phyloP scores from a whole-genome alignment of 1,139 yeast species.

The Suhomyces bribrorum region DNA sequence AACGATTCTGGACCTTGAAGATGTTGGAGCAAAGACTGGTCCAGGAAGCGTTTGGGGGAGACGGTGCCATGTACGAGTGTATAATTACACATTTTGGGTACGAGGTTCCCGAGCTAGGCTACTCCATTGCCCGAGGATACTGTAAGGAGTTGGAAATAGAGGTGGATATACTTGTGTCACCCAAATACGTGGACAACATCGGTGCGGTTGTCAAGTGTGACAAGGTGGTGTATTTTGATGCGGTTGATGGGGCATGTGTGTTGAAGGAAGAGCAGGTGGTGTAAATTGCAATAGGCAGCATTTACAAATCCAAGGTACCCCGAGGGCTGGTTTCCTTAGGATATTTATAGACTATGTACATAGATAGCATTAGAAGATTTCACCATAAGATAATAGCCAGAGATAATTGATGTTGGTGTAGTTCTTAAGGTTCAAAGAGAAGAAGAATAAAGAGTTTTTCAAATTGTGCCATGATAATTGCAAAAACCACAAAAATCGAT shows the following conservation, averaged over 20 bases:
- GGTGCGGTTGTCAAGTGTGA: constrained; percentile 49
- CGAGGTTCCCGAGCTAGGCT: constrained; percentile 11
- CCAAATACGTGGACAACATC: constrained; percentile 24
- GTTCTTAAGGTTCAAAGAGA: no score
- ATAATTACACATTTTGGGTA: constrained; percentile 29
- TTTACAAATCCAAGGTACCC: no score
- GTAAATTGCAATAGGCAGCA: no score
- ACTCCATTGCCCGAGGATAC: constrained; percentile 31
- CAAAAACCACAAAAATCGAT: no score
- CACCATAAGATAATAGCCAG: no score
- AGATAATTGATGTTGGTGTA: no score
- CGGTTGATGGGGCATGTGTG: constrained; percentile 36
- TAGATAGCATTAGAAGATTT: neutral
- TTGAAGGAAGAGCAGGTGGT: constrained; percentile 17
- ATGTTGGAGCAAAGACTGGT: constrained; percentile 25
- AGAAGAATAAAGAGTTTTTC: no score
- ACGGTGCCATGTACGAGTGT: constrained; percentile 23
- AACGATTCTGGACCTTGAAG: constrained; percentile 28
- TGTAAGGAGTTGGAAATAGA: constrained; percentile 50
- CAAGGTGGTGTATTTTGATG: constrained; percentile 38
- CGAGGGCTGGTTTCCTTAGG: no score
- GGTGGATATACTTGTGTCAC: constrained; percentile 36
- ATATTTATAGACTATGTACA: neutral
- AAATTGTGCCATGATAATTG: no score
- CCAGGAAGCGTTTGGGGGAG: constrained; percentile 4